Evolutionary conservation across 2,329 filamentous ascomycete species (phyloP).

Genomic region (Cordyceps cicadae): DNA sequence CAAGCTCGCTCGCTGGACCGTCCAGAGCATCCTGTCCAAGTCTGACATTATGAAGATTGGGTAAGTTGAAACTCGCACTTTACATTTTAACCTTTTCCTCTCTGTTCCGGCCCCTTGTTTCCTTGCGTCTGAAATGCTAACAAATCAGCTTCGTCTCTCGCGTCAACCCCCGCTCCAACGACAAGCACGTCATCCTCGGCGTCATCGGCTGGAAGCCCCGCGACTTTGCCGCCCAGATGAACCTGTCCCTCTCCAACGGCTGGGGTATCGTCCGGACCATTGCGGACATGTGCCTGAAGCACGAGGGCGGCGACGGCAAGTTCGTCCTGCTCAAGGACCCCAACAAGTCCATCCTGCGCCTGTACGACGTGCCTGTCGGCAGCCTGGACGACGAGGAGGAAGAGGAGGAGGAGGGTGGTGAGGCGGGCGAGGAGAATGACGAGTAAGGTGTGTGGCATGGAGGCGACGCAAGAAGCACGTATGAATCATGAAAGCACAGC

Average conservation of each 20-base stretch:
- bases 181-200: slow-evolving; percentile 90
- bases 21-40: slow-evolving; percentile 91
- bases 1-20: slow-evolving; percentile 97
- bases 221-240: slow-evolving; percentile 97
- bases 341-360: slow-evolving; percentile 87
- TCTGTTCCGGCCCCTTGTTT: neutral
- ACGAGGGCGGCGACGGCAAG: slow-evolving; percentile 68
- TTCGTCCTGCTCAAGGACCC: slow-evolving; percentile 83
- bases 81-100: neutral
- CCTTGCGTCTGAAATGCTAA: slow-evolving; percentile 18
- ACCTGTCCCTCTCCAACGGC: slow-evolving; percentile 89
- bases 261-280: slow-evolving; percentile 99
- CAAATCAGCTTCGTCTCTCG: slow-evolving; percentile 78
- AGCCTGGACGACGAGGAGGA: slow-evolving; percentile 90
- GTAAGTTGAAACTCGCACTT: slow-evolving; percentile 37
- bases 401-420: slow-evolving; percentile 48
- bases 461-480: slow-evolving; percentile 12
- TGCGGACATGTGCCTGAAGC: slow-evolving; percentile 69
- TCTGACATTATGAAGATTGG: slow-evolving; percentile 99
- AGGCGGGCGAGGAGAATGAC: slow-evolving; percentile 31
- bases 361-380: slow-evolving; percentile 82
- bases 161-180: slow-evolving; percentile 81
- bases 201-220: slow-evolving; percentile 96
- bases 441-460: slow-evolving; percentile 19
- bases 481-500: slow-evolving; percentile 10